These are phyloP conservation scores for Mycena maculata DNA, from an alignment of 768 basidiomycete genomes.

Conservation along the genomic window DNA sequence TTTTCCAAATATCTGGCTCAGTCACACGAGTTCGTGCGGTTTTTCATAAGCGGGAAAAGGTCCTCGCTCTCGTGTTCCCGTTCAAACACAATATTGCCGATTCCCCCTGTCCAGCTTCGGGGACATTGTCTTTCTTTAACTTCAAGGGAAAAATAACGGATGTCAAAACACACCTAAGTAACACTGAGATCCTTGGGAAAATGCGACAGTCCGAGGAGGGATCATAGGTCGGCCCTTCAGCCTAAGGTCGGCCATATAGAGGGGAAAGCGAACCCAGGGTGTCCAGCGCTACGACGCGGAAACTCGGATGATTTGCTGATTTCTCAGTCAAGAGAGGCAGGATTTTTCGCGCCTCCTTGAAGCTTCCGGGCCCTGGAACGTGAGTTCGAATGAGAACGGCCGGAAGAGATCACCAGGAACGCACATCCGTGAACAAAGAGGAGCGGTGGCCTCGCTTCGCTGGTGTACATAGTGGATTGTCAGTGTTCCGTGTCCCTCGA, in stretches of 20 bases:
- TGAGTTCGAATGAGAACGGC: neutral
- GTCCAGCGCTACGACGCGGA: slow-evolving; percentile 69
- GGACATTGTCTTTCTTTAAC: no score
- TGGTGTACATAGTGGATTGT: slow-evolving; percentile 23
- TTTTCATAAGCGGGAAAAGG: slow-evolving; percentile 21
- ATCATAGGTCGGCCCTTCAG: neutral
- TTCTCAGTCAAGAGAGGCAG: slow-evolving; percentile 62
- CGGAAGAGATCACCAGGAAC: neutral
- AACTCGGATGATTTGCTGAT: slow-evolving; percentile 58
- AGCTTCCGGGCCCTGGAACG: slow-evolving; percentile 67
- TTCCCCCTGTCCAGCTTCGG: neutral
- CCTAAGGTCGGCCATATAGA: no score
- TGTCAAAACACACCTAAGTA: slow-evolving; percentile 8
- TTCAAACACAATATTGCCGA: slow-evolving; percentile 18
- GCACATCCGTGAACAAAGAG: slow-evolving; percentile 29
- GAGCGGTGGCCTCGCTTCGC: slow-evolving; percentile 8
- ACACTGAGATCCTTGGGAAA: slow-evolving; percentile 7
- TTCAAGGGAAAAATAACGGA: no score
- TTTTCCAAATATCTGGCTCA: slow-evolving; percentile 21
- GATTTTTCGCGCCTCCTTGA: slow-evolving; percentile 68
- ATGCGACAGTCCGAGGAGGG: slow-evolving; percentile 3
- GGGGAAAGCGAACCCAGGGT: slow-evolving; percentile 75
- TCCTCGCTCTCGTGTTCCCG: slow-evolving; percentile 17
- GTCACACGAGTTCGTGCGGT: slow-evolving; percentile 8
- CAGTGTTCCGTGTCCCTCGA: slow-evolving; percentile 25